A percentile compares a stretch with the other conserved stretches of the same genome.
Evolutionary conservation across 305 asterid species (phyloP).

Genomic region (Solanum chacoense): DNA sequence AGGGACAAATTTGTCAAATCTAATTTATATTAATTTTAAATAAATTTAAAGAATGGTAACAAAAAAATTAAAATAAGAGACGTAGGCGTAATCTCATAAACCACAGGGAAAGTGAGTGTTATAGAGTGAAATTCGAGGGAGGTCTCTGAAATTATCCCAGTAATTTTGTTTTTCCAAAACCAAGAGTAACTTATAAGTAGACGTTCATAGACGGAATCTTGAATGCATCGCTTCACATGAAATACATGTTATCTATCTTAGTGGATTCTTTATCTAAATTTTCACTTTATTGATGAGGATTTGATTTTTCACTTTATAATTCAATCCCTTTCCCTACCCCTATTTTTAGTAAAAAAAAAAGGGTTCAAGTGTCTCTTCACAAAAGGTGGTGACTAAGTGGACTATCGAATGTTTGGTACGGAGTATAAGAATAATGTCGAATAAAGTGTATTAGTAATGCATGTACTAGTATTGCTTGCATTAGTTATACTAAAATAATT

Average conservation of each 20-base stretch:
- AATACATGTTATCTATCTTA: not conserved
- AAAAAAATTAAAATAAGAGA: not conserved
- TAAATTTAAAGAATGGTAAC: not conserved
- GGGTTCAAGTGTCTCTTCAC: not conserved
- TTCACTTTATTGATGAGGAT: no score
- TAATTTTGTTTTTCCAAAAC: no score
- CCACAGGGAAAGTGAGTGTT: not conserved
- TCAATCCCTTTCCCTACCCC: not conserved
- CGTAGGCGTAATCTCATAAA: not conserved
- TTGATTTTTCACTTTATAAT: not conserved
- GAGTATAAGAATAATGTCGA: not conserved
- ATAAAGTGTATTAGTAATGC: no score
- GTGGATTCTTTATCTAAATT: not conserved
- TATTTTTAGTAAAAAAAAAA: not conserved
- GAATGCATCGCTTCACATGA: not conserved
- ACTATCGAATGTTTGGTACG: not conserved
- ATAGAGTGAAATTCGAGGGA: not conserved
- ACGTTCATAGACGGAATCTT: not conserved
- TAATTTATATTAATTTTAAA: no score
- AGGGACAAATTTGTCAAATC: not conserved
- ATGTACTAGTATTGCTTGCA: not conserved
- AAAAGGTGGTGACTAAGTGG: not conserved
- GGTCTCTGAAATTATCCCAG: not conserved
- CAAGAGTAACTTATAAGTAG: not conserved
- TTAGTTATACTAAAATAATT: not conserved